Evolutionary conservation across 495 filamentous ascomycete species (phyloP).

Genomic region (Rhypophila decipiens): DNA sequence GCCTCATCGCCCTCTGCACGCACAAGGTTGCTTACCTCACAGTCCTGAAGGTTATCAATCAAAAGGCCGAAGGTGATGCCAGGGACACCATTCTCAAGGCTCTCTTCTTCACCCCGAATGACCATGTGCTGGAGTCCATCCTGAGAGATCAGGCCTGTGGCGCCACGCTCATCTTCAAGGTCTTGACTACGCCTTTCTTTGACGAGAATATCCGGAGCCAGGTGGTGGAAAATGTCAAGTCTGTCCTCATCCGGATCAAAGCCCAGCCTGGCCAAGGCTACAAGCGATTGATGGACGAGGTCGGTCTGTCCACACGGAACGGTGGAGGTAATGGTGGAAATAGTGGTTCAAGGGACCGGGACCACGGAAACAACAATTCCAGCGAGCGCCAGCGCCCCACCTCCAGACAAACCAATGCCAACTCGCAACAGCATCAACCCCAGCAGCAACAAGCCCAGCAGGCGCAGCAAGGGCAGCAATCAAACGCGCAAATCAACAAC

Average conservation of each 20-base stretch:
- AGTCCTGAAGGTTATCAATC: constrained; percentile 97
- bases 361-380: constrained; percentile 41
- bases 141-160: constrained; percentile 86
- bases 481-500: constrained; percentile 17
- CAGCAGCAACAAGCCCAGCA: constrained; percentile 15
- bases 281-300: constrained; percentile 97
- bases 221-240: constrained; percentile 84
- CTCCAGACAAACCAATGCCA: constrained; percentile 46
- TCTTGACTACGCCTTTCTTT: constrained; percentile 94
- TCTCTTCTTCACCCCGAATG: constrained; percentile 87
- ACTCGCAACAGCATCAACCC: constrained; percentile 25
- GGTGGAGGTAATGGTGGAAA: constrained; percentile 13
- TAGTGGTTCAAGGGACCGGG: constrained; percentile 37
- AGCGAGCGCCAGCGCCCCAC: constrained; percentile 41
- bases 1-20: constrained; percentile 94
- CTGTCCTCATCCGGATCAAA: constrained; percentile 83
- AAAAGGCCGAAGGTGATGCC: constrained; percentile 88
- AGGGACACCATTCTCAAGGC: constrained; percentile 88
- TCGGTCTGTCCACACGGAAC: constrained; percentile 65
- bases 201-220: constrained; percentile 84
- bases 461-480: constrained; percentile 21
- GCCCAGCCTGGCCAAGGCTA: constrained; percentile 92
- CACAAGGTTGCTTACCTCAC: constrained; percentile 98
- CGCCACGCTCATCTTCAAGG: constrained; percentile 95
- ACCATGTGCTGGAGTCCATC: constrained; percentile 84